Evolutionary conservation across 2,329 filamentous ascomycete species (phyloP).

Genomic region (Botryotinia narcissicola): DNA sequence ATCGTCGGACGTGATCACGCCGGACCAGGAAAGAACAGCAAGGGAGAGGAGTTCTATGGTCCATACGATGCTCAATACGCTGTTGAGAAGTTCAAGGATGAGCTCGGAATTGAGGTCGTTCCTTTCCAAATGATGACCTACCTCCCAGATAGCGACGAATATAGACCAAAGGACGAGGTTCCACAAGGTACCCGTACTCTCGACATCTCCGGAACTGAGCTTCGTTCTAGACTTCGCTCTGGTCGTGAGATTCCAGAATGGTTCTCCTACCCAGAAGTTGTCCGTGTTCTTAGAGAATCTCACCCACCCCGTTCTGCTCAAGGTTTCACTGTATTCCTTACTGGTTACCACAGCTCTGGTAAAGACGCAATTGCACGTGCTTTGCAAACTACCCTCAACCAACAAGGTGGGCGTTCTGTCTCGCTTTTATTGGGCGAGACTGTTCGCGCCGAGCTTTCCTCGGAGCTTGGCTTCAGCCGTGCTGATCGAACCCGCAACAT

Average conservation of each 20-base stretch:
- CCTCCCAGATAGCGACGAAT: constrained; percentile 95
- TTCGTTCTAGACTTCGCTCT: constrained; percentile 84
- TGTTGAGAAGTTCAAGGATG: constrained; percentile 92
- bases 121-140: constrained; percentile 99
- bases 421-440: constrained; percentile 95
- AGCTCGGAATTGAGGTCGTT: constrained; percentile 98
- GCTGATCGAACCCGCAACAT: constrained; percentile 95
- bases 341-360: constrained; percentile 92
- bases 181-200: constrained; percentile 77
- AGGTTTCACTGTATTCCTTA: constrained; percentile 98
- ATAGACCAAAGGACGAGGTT: constrained; percentile 89
- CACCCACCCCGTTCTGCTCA: constrained; percentile 88
- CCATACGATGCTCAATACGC: constrained; percentile 96
- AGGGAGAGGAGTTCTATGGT: constrained; percentile 95
- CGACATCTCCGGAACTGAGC: constrained; percentile 85
- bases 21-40: constrained; percentile 96
- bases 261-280: constrained; percentile 99
- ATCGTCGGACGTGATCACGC: constrained; percentile 98
- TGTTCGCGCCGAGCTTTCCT: constrained; percentile 86
- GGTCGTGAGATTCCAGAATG: constrained; percentile 96
- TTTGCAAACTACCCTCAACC: constrained; percentile 94
- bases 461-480: constrained; percentile 91
- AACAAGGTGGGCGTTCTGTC: constrained; percentile 92
- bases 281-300: constrained; percentile 92
- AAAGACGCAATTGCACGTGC: constrained; percentile 97